phyloP scores from a whole-genome alignment of 2,329 filamentous ascomycete species.

The Sclerotinia minor region DNA sequence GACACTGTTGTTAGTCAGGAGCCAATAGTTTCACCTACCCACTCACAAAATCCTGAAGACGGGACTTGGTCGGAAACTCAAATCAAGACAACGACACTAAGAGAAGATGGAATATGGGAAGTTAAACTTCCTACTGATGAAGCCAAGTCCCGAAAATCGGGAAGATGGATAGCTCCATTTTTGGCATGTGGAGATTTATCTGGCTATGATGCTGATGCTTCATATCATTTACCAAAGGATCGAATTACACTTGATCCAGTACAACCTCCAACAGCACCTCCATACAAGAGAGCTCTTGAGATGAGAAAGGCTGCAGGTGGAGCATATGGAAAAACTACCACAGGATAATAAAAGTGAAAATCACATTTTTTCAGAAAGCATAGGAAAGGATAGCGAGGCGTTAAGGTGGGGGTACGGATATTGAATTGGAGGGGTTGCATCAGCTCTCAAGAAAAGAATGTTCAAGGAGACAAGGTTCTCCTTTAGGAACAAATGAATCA shows the following conservation, averaged over 20 bases:
- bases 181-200: slow-evolving; percentile 96
- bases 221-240: slow-evolving; percentile 83
- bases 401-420: not conserved
- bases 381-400: slow-evolving; percentile 12
- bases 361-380: not conserved
- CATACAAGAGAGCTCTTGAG: slow-evolving; percentile 89
- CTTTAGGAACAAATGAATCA: not conserved
- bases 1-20: slow-evolving; percentile 46
- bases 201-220: slow-evolving; percentile 92
- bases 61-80: slow-evolving; percentile 47
- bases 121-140: slow-evolving; percentile 38
- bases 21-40: slow-evolving; percentile 46
- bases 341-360: not conserved
- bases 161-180: slow-evolving; percentile 87
- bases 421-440: not conserved
- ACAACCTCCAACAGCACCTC: slow-evolving; percentile 92
- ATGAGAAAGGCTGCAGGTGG: slow-evolving; percentile 74
- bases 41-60: slow-evolving; percentile 49
- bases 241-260: slow-evolving; percentile 87
- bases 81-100: slow-evolving; percentile 20
- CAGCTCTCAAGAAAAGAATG: not conserved
- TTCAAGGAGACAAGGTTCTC: slow-evolving; percentile 1
- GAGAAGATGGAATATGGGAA: slow-evolving; percentile 35
- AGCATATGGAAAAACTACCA: slow-evolving; percentile 47
- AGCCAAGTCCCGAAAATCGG: slow-evolving; percentile 48